These are phyloP conservation scores for Sclerotiophoma versabilis DNA, from an alignment of 2,329 filamentous ascomycete species.

Conservation along the genomic window DNA sequence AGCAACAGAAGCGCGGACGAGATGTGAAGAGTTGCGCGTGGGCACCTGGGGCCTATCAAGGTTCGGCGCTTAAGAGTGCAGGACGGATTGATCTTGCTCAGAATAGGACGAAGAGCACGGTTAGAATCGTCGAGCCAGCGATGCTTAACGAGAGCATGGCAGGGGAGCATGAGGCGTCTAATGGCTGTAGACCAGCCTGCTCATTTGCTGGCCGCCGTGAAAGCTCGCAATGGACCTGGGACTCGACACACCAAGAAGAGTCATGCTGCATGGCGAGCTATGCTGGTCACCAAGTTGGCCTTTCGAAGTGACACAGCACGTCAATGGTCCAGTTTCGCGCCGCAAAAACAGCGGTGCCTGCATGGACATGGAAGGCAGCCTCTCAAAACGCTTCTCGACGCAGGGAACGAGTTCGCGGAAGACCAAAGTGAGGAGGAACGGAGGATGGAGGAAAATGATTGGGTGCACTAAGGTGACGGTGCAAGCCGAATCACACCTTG, in stretches of 20 bases:
- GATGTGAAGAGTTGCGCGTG: constrained; percentile 41
- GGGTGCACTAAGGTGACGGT: constrained; percentile 19
- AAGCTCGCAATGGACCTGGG: constrained; percentile 37
- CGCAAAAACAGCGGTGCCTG: constrained; percentile 44
- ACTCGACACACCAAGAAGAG: constrained; percentile 38
- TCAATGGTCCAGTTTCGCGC: constrained; percentile 45
- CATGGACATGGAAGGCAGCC: constrained; percentile 38
- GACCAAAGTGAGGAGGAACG: constrained; percentile 30
- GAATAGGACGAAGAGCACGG: constrained; percentile 45
- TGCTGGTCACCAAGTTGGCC: constrained; percentile 42
- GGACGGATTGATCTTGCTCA: constrained; percentile 44
- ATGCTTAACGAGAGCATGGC: constrained; percentile 34
- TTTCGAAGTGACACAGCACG: constrained; percentile 33
- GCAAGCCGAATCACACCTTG: constrained; percentile 22
- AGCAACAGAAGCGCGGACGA: constrained; percentile 43
- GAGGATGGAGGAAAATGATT: constrained; percentile 22
- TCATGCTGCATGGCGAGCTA: constrained; percentile 27
- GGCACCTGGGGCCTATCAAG: constrained; percentile 44
- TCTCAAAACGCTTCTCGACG: constrained; percentile 31
- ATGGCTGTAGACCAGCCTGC: constrained; percentile 36
- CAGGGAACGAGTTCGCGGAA: constrained; percentile 33
- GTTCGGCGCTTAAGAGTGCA: constrained; percentile 48
- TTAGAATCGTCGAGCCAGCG: constrained; percentile 33
- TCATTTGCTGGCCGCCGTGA: constrained; percentile 38
- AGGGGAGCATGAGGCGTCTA: constrained; percentile 43